These are phyloP conservation scores for Vinca major DNA, from an alignment of 305 asterid genomes.

Conservation along the genomic window DNA sequence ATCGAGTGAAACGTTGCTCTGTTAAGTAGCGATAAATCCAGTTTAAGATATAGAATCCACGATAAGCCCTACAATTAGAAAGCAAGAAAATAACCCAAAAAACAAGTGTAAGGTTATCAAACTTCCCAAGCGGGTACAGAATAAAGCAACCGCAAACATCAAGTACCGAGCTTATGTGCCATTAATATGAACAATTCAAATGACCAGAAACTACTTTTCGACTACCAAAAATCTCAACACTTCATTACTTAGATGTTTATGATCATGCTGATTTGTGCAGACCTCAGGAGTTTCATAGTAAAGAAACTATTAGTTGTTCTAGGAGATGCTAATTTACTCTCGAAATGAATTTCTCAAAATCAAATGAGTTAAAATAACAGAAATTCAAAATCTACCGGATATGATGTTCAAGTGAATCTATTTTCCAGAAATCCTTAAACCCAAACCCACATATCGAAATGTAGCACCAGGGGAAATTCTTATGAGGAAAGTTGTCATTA, in stretches of 20 bases:
- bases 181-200: not conserved
- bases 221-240: not conserved
- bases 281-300: not conserved
- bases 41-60: conserved; percentile 78
- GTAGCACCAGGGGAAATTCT: not conserved
- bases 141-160: not conserved
- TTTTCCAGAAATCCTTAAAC: not conserved
- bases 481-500: not conserved
- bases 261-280: not conserved
- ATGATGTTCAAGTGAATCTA: not conserved
- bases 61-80: conserved; percentile 46
- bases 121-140: not conserved
- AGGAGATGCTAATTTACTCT: no score
- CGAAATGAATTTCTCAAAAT: not conserved
- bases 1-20: conserved; percentile 19
- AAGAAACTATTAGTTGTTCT: no score
- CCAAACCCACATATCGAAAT: not conserved
- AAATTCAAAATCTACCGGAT: not conserved
- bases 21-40: conserved; percentile 79
- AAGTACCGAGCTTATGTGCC: not conserved
- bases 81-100: not conserved
- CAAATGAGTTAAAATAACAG: not conserved
- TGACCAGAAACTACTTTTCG: not conserved
- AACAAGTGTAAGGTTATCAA: not conserved
- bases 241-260: not conserved